phyloP scores from a whole-genome alignment of 768 basidiomycete species.

The Boletus vinaceobasis region DNA sequence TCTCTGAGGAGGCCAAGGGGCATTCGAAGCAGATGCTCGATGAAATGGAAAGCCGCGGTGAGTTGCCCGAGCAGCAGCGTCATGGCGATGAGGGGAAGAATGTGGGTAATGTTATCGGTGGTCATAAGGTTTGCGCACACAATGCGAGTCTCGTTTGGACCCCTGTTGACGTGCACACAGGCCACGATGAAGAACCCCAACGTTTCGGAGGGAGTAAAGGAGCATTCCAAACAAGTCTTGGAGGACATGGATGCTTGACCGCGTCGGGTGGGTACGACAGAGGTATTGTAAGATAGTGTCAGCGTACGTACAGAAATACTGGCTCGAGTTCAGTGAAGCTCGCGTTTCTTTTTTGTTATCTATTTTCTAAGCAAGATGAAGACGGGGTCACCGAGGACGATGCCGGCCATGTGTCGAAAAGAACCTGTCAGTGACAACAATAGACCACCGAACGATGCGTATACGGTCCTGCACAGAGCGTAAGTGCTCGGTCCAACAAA shows the following conservation, averaged over 20 bases:
- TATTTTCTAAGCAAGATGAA: constrained; percentile 85
- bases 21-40: constrained; percentile 25
- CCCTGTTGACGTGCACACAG: constrained; percentile 1
- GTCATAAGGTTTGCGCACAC: constrained; percentile 14
- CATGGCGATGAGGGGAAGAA: constrained; percentile 8
- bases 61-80: constrained; percentile 14
- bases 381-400: constrained; percentile 91
- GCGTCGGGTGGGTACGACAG: not conserved
- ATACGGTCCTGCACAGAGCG: constrained; percentile 67
- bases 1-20: constrained; percentile 22
- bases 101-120: constrained; percentile 17
- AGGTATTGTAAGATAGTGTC: constrained; percentile 6
- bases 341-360: constrained; percentile 4
- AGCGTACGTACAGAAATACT: not conserved
- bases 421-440: constrained; percentile 92
- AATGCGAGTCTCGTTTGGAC: no score
- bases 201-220: constrained; percentile 18
- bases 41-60: constrained; percentile 15
- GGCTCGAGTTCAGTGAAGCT: not conserved
- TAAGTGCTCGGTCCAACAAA: constrained; percentile 1
- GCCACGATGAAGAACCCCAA: constrained; percentile 25
- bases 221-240: constrained; percentile 7
- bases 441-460: constrained; percentile 94
- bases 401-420: constrained; percentile 85
- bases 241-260: constrained; percentile 5